Percentiles rank a stretch among this genome's conserved stretches.
Evolutionary conservation across 371 early-diverging fungal species (phyloP).

Genomic region (Gilbertella persicaria): DNA sequence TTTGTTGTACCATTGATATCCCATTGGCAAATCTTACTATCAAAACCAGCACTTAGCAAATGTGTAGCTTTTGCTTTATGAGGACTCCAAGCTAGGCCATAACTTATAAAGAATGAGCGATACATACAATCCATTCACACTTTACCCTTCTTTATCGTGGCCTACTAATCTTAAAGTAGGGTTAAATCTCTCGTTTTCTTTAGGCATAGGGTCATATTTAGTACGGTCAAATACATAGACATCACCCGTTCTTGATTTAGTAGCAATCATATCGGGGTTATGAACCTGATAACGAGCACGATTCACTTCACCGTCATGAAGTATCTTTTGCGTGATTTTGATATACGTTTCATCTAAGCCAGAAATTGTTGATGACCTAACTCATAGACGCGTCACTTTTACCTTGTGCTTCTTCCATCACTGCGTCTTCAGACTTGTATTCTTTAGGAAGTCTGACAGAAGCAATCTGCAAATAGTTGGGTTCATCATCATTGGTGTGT

Average conservation of each 20-base stretch:
- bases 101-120: slow-evolving; percentile 35
- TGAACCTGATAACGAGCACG: slow-evolving; percentile 95
- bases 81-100: slow-evolving; percentile 82
- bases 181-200: slow-evolving; percentile 69
- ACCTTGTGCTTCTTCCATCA: slow-evolving; percentile 69
- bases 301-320: slow-evolving; percentile 97
- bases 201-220: slow-evolving; percentile 83
- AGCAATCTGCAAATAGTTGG: slow-evolving; percentile 96
- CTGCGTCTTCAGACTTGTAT: slow-evolving; percentile 64
- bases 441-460: slow-evolving; percentile 88
- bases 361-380: slow-evolving; percentile 41
- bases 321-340: slow-evolving; percentile 87
- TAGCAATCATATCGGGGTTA: slow-evolving; percentile 96
- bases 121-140: not conserved
- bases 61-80: slow-evolving; percentile 60
- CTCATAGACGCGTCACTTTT: slow-evolving; percentile 36
- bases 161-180: slow-evolving; percentile 92
- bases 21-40: slow-evolving; percentile 88
- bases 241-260: slow-evolving; percentile 92
- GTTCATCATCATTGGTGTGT: slow-evolving; percentile 96
- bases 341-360: slow-evolving; percentile 71
- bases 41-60: slow-evolving; percentile 82
- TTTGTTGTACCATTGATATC: slow-evolving; percentile 50
- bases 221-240: slow-evolving; percentile 98
- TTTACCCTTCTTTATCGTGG: slow-evolving; percentile 94